Evolutionary conservation across 2,329 filamentous ascomycete species (phyloP).

Genomic region (Ophiostoma ulmi): DNA sequence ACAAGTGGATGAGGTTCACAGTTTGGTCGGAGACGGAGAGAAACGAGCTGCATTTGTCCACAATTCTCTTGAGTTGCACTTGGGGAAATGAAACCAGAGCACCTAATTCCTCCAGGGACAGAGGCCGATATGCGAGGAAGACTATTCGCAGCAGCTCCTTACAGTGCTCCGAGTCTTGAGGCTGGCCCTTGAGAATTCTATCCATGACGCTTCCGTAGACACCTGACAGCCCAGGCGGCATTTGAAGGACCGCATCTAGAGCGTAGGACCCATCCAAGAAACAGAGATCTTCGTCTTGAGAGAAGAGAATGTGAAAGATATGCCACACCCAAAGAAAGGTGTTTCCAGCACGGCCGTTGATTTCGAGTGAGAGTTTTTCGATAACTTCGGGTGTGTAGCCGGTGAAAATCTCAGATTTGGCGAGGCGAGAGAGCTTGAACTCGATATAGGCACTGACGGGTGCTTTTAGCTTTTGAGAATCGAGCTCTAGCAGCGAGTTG

Average conservation of each 20-base stretch:
- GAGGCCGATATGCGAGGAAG: neutral
- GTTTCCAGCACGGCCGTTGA: neutral
- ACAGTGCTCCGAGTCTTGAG: neutral
- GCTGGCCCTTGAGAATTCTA: neutral
- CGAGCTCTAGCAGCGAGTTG: neutral
- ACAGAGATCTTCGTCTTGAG: neutral
- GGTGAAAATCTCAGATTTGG: neutral
- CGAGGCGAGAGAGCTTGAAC: neutral
- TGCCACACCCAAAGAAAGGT: conserved; percentile 11
- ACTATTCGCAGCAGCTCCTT: neutral
- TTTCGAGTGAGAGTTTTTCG: neutral
- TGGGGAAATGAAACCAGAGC: neutral
- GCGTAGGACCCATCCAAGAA: neutral
- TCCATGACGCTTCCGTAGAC: neutral
- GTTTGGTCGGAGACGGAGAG: neutral
- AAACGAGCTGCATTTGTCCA: neutral
- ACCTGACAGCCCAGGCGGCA: neutral
- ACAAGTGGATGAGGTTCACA: neutral
- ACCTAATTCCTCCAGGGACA: neutral
- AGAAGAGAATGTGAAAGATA: neutral
- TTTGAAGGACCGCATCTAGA: neutral
- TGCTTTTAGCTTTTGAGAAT: neutral
- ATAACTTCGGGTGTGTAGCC: neutral
- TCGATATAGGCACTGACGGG: neutral
- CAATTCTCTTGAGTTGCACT: neutral